Percentiles rank a stretch among this genome's conserved stretches.
Conservation (phyloP, 208 protist genomes). For the Borovskyia barvae region DNA sequence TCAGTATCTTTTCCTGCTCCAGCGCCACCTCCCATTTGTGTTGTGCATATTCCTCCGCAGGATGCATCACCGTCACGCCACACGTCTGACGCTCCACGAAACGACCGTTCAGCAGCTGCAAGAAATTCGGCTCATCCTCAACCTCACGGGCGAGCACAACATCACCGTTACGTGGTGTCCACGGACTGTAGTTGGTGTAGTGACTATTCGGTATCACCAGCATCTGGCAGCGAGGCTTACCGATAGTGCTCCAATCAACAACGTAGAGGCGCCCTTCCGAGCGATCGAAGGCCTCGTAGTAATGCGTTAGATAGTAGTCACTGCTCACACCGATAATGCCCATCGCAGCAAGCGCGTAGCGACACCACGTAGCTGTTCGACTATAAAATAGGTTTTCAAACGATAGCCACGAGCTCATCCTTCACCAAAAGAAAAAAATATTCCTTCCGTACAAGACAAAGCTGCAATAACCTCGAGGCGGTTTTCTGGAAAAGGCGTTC, state of each 20-base stretch:
- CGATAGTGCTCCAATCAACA: conserved; percentile 79
- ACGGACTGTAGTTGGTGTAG: conserved; percentile 85
- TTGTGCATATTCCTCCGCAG: conserved; percentile 50
- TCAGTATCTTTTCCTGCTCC: conserved; percentile 7
- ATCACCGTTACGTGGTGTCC: conserved; percentile 81
- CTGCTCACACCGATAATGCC: conserved; percentile 56
- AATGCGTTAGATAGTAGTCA: conserved; percentile 86
- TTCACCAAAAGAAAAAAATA: too few relatives aligned
- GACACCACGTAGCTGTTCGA: conserved; percentile 53
- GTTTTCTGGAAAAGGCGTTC: too few relatives aligned
- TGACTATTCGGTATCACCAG: conserved; percentile 73
- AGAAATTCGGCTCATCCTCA: conserved; percentile 56
- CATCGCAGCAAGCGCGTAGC: conserved; percentile 58
- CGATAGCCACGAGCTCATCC: conserved; percentile 86
- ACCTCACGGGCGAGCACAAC: conserved; percentile 76
- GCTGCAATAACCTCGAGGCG: too few relatives aligned
- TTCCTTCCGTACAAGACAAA: background rate
- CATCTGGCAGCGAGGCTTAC: conserved; percentile 67
- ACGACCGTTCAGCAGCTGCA: conserved; percentile 81
- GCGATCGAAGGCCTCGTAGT: conserved; percentile 75
- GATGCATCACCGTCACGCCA: conserved; percentile 58
- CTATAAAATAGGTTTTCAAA: conserved; percentile 70
- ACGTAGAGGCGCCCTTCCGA: conserved; percentile 59
- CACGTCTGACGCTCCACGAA: conserved; percentile 85
- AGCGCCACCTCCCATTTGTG: conserved; percentile 14